A percentile compares a stretch with the other conserved stretches of the same genome.
These are phyloP conservation scores for Pythium periplocum DNA, from an alignment of 352 stramenopile species.

Conservation along the genomic window DNA sequence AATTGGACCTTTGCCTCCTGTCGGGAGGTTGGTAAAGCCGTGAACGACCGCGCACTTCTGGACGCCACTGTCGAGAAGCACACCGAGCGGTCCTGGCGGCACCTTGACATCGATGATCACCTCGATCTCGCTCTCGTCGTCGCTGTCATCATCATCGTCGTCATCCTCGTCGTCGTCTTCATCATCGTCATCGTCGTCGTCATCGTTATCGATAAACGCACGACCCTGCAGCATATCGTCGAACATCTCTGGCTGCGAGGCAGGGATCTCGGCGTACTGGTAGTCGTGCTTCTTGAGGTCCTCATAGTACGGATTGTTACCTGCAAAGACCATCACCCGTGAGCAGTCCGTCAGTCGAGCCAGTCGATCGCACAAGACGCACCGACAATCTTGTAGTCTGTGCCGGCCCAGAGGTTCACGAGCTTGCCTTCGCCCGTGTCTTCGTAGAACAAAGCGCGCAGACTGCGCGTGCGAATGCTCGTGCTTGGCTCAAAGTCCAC, in stretches of 20 bases:
- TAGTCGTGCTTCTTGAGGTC: slow-evolving; percentile 68
- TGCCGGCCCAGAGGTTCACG: slow-evolving; percentile 78
- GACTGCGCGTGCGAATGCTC: slow-evolving; percentile 63
- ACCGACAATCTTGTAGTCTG: slow-evolving; percentile 80
- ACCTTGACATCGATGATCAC: slow-evolving; percentile 71
- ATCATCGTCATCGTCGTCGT: slow-evolving; percentile 17
- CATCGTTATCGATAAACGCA: slow-evolving; percentile 21
- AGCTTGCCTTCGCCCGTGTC: slow-evolving; percentile 68
- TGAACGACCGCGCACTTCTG: slow-evolving; percentile 76
- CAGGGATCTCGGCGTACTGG: slow-evolving; percentile 60
- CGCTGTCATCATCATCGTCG: slow-evolving; percentile 74
- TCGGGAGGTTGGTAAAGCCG: slow-evolving; percentile 66
- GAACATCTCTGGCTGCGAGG: slow-evolving; percentile 28
- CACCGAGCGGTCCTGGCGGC: slow-evolving; percentile 61
- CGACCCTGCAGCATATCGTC: too few relatives aligned
- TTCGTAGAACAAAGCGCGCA: slow-evolving; percentile 77
- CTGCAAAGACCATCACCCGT: too few relatives aligned
- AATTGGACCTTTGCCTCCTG: slow-evolving; percentile 56
- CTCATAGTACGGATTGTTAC: slow-evolving; percentile 59
- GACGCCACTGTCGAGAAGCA: slow-evolving; percentile 74
- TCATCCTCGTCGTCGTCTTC: slow-evolving; percentile 71
- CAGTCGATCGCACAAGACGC: too few relatives aligned
- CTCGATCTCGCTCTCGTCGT: slow-evolving; percentile 75
- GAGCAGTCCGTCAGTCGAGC: too few relatives aligned
- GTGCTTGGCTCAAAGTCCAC: slow-evolving; percentile 80